Conservation (phyloP, 2,329 filamentous ascomycete genomes). For the Aureobasidium leucospermi region DNA sequence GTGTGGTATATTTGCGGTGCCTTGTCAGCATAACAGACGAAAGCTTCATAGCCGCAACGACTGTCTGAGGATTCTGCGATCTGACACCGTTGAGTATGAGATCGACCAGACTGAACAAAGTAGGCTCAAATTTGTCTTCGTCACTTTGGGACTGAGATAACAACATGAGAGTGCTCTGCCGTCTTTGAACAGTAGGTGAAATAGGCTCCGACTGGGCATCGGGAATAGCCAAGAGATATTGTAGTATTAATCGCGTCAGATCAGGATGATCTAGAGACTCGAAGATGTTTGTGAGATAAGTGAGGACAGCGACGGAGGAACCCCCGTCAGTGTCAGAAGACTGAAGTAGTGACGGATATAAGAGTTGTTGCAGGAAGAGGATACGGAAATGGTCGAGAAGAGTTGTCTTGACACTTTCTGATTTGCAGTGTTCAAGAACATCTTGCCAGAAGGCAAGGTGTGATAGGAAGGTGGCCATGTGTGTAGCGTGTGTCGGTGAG, state of each 20-base stretch:
- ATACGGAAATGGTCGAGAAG: conserved; percentile 95
- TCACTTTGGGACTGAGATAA: conserved; percentile 71
- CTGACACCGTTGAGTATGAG: conserved; percentile 77
- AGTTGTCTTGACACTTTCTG: conserved; percentile 83
- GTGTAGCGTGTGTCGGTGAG: conserved; percentile 68
- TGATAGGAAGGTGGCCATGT: conserved; percentile 87
- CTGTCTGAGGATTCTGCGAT: conserved; percentile 80
- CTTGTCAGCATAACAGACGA: conserved; percentile 78
- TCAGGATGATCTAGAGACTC: conserved; percentile 89
- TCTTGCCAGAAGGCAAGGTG: conserved; percentile 98
- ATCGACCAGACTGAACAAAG: conserved; percentile 89
- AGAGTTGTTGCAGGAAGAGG: conserved; percentile 85
- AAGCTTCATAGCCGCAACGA: conserved; percentile 80
- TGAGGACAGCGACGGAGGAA: conserved; percentile 90
- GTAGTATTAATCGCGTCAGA: conserved; percentile 86
- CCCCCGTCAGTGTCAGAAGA: conserved; percentile 96
- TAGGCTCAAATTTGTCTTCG: conserved; percentile 69
- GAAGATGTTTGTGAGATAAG: conserved; percentile 83
- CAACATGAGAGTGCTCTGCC: conserved; percentile 83
- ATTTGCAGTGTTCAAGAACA: conserved; percentile 90
- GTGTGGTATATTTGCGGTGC: conserved; percentile 79
- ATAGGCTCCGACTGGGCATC: conserved; percentile 40
- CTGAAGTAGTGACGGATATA: conserved; percentile 93
- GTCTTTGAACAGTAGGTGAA: conserved; percentile 62
- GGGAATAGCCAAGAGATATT: conserved; percentile 80